Evolutionary conservation across 2,329 filamentous ascomycete genomes (phyloP).

Genomic region (Colletotrichum echinochloae): DNA sequence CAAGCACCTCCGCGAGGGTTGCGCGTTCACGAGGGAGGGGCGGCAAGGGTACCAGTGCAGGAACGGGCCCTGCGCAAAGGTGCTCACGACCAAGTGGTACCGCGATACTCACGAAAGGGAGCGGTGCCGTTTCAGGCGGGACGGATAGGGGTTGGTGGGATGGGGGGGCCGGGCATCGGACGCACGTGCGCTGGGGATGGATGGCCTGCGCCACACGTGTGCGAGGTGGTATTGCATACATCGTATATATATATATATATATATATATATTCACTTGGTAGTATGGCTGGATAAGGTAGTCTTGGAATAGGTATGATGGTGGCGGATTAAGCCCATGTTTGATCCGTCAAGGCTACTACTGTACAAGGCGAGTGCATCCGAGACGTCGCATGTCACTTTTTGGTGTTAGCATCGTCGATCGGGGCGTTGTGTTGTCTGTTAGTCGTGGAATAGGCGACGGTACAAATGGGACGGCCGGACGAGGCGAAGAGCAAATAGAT

Average conservation of each 20-base stretch:
- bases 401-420: no score
- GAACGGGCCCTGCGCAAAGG: slow-evolving; percentile 44
- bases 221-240: not conserved
- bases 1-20: slow-evolving; percentile 49
- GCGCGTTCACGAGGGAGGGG: slow-evolving; percentile 43
- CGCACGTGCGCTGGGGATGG: not conserved
- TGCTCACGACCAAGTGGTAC: slow-evolving; percentile 48
- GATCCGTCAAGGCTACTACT: not conserved
- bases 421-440: not conserved
- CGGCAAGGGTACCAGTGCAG: slow-evolving; percentile 44
- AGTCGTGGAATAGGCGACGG: not conserved
- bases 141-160: slow-evolving; percentile 2
- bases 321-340: not conserved
- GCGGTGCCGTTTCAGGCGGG: slow-evolving; percentile 44
- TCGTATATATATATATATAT: no score
- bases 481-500: no score
- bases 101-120: slow-evolving; percentile 45
- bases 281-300: not conserved
- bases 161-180: not conserved
- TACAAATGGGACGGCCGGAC: not conserved
- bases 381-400: not conserved
- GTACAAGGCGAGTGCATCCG: not conserved
- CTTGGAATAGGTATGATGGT: not conserved
- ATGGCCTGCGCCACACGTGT: not conserved
- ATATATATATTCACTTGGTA: no score